Evolutionary conservation across 441 rosid species (phyloP), one percentile per base, ranked within the genome.

Genomic region (Pelargonium citronellum): DNA sequence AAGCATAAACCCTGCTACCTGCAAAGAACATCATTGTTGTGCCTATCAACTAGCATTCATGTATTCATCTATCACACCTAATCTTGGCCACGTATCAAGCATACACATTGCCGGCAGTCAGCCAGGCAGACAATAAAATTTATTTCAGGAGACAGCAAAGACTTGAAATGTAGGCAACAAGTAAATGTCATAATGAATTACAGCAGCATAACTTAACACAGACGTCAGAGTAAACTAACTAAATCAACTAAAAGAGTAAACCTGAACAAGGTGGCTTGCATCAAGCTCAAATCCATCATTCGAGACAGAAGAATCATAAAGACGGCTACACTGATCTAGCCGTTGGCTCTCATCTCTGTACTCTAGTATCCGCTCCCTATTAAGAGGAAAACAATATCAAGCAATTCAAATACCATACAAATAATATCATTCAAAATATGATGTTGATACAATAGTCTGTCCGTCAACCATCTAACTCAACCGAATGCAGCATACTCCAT

Each of bases 191-290:
- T 17, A 5, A 16, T 57, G 62, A 57, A 57, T 6, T 16, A 57
- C 62, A 7, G 20, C 1, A 12, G 11, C 7, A 57, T 57, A 8
- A 57, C 7, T 57, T 17, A 17, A 57, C 12, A 8, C 62, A 57
- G 62, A 57, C 17, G 1, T 19, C 17, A 24, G 55, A 16, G 9
- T 9, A 60, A 20, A 69, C 15, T 34, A 47, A 55, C 19, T 64
- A 55, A 62, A 66, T 30, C 66, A 70, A 70, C 49, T 62, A 41
- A 63, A 41, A 67, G 67, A 24, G 64, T 74, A 53, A 72, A 95
- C 99, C 97, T 89, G 99, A 75, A 92, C 84, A 79, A 92, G 81
- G 70, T 85, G 94, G 81, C 90, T 85, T 0, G 97, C 96, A 79
- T 95, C 98, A 63, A 83, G 82, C 82, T 88, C 98, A 20, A 92